Evolutionary conservation across 176 grass and related monocot genomes (phyloP).

Genomic region (Pontederia crassipes): DNA sequence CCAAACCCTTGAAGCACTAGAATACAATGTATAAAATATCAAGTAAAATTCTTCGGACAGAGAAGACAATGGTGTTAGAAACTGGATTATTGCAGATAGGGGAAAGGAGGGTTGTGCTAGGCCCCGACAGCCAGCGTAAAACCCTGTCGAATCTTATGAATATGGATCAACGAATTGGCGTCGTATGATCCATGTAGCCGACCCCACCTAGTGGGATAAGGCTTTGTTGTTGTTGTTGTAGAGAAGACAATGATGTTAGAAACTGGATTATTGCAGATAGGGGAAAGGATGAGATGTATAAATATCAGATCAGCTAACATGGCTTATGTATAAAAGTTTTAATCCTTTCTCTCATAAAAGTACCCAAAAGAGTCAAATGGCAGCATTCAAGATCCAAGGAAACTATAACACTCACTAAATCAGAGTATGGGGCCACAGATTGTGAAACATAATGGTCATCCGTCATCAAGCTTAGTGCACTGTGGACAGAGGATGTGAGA

Average conservation of each 20-base stretch:
- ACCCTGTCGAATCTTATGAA: no score
- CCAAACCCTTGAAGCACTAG: not conserved
- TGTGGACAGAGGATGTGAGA: slow-evolving; percentile 37
- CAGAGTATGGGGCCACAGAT: slow-evolving; percentile 87
- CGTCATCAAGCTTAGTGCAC: slow-evolving; percentile 59
- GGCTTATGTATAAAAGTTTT: not conserved
- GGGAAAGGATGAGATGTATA: no score
- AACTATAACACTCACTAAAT: slow-evolving; percentile 50
- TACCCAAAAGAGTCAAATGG: slow-evolving; percentile 3
- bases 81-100: no score
- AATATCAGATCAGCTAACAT: not conserved
- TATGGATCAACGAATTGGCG: no score
- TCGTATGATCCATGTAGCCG: no score
- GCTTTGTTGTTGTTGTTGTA: no score
- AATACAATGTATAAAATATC: not conserved
- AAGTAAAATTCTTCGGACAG: not conserved
- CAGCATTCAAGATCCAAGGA: not conserved
- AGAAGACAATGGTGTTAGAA: not conserved
- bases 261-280: no score
- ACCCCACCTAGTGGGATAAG: no score
- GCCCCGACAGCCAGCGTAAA: no score
- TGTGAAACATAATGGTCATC: slow-evolving; percentile 47
- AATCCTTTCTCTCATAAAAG: not conserved
- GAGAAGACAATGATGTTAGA: not conserved
- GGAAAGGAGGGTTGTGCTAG: no score